Evolutionary conservation across 192 early-diverging fungal genomes (phyloP), one percentile per base, ranked within the genome.

Genomic region (Coemansia sp.): DNA sequence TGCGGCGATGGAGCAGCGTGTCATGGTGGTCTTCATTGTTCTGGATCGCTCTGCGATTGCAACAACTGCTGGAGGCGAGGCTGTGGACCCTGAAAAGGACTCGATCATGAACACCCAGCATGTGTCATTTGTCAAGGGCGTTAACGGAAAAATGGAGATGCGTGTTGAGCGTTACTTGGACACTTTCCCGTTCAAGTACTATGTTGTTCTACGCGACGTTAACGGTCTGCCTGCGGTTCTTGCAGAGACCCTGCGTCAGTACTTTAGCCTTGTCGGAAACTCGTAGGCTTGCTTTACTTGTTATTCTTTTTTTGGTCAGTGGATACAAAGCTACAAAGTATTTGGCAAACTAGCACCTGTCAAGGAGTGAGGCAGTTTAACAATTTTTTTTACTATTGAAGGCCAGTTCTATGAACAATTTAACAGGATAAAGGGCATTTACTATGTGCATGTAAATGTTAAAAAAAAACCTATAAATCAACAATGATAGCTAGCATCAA

Each of bases 181-280:
- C 50, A 93, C 91, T 11, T 99, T 99, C 89, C 95, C 97, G 29
- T 99, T 99, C 84, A 90, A 97, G 70, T 97, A 96, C 83, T 99
- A 94, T 71, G 88, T 98, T 46, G 88, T 98, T 19, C 73, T 98
- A 60, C 89, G 88, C 65, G 88, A 98, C 71, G 90, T 97, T 71
- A 89, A 92, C 65, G 83, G 86, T 25, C 81, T 99, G 52, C 94
- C 97, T 0, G 87, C 89, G 60, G 93, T 94, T 7, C 81, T 99
- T 52, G 83, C 93, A 15, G 95, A 97, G 75, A 91, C 93, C n/a
- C 84, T 99, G 35, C 86, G 96, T 17, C 96, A 98, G 85, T 98
- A 94, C 84, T 98, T 96, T 83, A 89, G 87, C 61, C 88, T 96
- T 70, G 90, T 95, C 17, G 83, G 70, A 15, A 58, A 72, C 59